Evolutionary conservation across 2,329 filamentous ascomycete genomes (phyloP).

Genomic region (Colletotrichum sp.): DNA sequence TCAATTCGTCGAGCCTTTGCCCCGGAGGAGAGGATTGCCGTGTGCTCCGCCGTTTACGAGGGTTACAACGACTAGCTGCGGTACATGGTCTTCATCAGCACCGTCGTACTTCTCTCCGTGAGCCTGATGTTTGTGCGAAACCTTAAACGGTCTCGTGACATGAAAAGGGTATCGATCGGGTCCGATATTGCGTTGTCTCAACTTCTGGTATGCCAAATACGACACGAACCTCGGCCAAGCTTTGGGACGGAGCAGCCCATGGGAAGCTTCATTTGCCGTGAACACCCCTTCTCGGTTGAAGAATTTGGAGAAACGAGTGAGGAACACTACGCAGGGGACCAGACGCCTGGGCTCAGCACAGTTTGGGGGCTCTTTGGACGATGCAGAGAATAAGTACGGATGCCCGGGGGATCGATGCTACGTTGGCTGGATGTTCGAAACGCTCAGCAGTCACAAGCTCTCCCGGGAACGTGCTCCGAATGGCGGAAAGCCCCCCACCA

Average conservation of each 20-base stretch:
- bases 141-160: neutral
- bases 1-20: neutral
- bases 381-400: neutral
- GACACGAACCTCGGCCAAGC: neutral
- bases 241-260: constrained; percentile 5
- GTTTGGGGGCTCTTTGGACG: neutral
- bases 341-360: neutral
- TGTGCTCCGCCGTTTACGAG: neutral
- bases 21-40: neutral
- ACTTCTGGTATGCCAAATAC: neutral
- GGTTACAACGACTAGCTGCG: neutral
- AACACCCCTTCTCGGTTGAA: neutral
- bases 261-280: constrained; percentile 1
- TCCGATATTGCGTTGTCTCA: neutral
- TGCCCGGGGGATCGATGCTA: constrained; percentile 8
- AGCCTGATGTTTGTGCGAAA: neutral
- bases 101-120: neutral
- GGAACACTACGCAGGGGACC: neutral
- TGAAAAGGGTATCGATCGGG: neutral
- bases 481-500: neutral
- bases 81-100: neutral
- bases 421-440: constrained; percentile 6
- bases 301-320: neutral
- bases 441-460: neutral
- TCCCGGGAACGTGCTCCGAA: neutral